A percentile compares a stretch with the other conserved stretches of the same genome.
These are phyloP conservation scores for Massariosphaeria phaeospora DNA, from an alignment of 495 filamentous ascomycete genomes.

Conservation along the genomic window DNA sequence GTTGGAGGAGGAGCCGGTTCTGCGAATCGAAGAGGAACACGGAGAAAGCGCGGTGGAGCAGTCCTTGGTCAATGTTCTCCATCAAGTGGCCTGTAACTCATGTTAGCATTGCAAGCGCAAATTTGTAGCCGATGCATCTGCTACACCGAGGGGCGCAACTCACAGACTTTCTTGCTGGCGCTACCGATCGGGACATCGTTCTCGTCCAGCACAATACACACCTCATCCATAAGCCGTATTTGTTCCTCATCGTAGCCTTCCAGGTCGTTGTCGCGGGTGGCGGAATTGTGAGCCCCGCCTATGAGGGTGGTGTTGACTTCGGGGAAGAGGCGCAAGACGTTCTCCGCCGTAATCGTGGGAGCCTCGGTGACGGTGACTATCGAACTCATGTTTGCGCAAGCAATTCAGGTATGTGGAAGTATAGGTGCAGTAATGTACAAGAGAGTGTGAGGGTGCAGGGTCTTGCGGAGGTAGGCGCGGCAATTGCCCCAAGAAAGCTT, in stretches of 20 bases:
- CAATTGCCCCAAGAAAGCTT: slow-evolving; percentile 5
- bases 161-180: slow-evolving; percentile 97
- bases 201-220: slow-evolving; percentile 94
- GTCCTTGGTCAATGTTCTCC: slow-evolving; percentile 92
- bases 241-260: slow-evolving; percentile 94
- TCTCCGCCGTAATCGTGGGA: slow-evolving; percentile 71
- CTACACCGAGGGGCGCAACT: slow-evolving; percentile 35
- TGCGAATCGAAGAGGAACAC: slow-evolving; percentile 93
- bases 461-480: not conserved
- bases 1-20: slow-evolving; percentile 85
- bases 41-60: slow-evolving; percentile 95
- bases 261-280: slow-evolving; percentile 48
- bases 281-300: slow-evolving; percentile 34
- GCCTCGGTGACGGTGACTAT: slow-evolving; percentile 44
- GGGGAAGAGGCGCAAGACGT: slow-evolving; percentile 83
- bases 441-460: not conserved
- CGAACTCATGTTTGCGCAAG: slow-evolving; percentile 45
- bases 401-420: not conserved
- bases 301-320: slow-evolving; percentile 88
- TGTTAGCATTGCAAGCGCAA: slow-evolving; percentile 5
- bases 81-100: slow-evolving; percentile 79
- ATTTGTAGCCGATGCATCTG: slow-evolving; percentile 8
- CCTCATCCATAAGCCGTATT: slow-evolving; percentile 96
- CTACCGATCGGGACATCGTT: slow-evolving; percentile 92
- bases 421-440: not conserved